phyloP scores from a whole-genome alignment of 2,329 filamentous ascomycete genomes.

The Neopestalotiopsis rosae region DNA sequence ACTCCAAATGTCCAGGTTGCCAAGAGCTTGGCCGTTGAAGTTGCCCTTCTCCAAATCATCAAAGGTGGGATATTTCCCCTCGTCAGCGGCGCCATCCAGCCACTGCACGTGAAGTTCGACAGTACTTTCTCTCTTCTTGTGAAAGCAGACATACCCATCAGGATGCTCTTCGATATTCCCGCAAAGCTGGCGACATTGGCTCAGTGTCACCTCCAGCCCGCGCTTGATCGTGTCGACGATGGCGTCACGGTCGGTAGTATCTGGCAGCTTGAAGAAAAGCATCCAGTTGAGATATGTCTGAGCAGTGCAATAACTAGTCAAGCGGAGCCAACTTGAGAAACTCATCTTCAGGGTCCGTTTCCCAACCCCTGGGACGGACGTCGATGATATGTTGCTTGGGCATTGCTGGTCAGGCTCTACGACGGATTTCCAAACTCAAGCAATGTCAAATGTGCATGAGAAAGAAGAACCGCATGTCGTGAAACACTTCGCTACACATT shows the following conservation, averaged over 20 bases:
- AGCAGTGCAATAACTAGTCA: neutral
- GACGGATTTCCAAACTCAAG: too few species aligned
- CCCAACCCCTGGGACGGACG: constrained; percentile 16
- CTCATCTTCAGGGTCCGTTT: constrained; percentile 17
- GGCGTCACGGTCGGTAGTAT: neutral
- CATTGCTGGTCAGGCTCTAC: neutral
- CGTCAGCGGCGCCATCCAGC: constrained; percentile 39
- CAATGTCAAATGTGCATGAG: too few species aligned
- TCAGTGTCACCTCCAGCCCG: constrained; percentile 38
- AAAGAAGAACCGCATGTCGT: too few species aligned
- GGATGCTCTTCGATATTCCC: constrained; percentile 45
- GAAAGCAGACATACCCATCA: constrained; percentile 40
- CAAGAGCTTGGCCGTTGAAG: constrained; percentile 38
- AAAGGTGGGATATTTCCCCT: constrained; percentile 36
- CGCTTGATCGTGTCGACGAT: constrained; percentile 27
- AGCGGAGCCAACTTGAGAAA: constrained; percentile 6
- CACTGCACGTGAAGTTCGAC: constrained; percentile 41
- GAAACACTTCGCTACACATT: too few species aligned
- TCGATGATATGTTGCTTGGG: neutral
- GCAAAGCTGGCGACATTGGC: constrained; percentile 43
- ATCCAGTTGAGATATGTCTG: constrained; percentile 19
- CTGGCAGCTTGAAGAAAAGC: constrained; percentile 19
- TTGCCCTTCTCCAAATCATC: constrained; percentile 42
- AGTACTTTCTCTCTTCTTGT: constrained; percentile 39
- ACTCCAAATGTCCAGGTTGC: constrained; percentile 33